A percentile compares a stretch with the other conserved stretches of the same genome.
Conservation (phyloP, 805 yeast genomes). For the Wilhelminamyces savonicus region DNA sequence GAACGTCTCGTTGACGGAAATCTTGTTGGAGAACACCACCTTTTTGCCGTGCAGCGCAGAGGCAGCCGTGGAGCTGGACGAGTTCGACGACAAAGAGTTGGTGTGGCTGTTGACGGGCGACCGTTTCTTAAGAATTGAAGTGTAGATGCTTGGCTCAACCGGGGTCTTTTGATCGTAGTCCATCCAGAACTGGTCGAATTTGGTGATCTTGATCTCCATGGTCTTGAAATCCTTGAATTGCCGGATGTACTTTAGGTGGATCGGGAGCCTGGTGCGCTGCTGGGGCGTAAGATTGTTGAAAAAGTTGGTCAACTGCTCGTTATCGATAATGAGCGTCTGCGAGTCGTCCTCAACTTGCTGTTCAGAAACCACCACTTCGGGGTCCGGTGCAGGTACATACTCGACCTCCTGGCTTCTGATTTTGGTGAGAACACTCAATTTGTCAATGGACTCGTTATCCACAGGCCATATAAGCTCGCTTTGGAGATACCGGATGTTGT, state of each 20-base stretch:
- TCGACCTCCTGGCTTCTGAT: background rate
- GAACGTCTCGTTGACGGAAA: slow-evolving; percentile 46
- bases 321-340: slow-evolving; percentile 15
- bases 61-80: no score
- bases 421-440: background rate
- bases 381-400: no score
- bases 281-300: slow-evolving; percentile 16
- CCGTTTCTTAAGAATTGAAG: background rate
- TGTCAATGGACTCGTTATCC: slow-evolving; percentile 1
- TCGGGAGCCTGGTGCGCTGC: slow-evolving; percentile 22
- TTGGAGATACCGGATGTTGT: slow-evolving; percentile 21
- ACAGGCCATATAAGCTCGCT: slow-evolving; percentile 20
- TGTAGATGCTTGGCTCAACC: background rate
- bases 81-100: background rate
- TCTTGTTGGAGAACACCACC: slow-evolving; percentile 41
- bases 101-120: background rate
- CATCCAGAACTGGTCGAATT: slow-evolving; percentile 22
- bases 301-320: slow-evolving; percentile 19
- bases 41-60: background rate
- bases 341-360: slow-evolving; percentile 3
- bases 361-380: background rate
- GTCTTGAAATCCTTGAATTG: slow-evolving; percentile 30
- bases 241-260: slow-evolving; percentile 26
- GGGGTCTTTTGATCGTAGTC: slow-evolving; percentile 2
- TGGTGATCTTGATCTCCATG: slow-evolving; percentile 22